Base-by-base conservation (phyloP, 306 rosid species). In the Cucurbita ficifolia region DNA sequence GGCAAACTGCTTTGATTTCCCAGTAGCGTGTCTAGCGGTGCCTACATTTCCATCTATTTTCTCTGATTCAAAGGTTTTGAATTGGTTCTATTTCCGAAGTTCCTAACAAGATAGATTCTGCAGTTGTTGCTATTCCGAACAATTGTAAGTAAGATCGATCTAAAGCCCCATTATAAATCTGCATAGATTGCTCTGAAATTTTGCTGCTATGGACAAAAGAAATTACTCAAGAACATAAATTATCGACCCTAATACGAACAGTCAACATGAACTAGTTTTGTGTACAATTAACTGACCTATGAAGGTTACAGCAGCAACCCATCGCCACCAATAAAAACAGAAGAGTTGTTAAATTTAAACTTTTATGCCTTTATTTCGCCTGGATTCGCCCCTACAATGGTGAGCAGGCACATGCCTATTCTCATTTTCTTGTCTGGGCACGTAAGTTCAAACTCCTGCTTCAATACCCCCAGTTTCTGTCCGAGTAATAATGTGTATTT, bases 401-500 rank as follows among this genome's bases (percentile, higher is more conserved):
- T 65, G 42, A n/a, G 78, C 48, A 86, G 86, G 22, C n/a, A n/a
- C n/a, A n/a, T n/a, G n/a, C n/a, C n/a, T n/a, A n/a, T n/a, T n/a
- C n/a, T n/a, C n/a, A n/a, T n/a, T n/a, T n/a, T n/a, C n/a, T n/a
- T n/a, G n/a, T n/a, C n/a, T n/a, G n/a, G n/a, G n/a, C n/a, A n/a
- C n/a, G 81, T 50, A 0, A 81, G 69, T 18, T 76, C 70, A 7
- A 49, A 38, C n/a, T 80, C 63, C 14, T 77, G 72, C 29, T 2
- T 73, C n/a, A 10, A 91, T 82, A 81, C 89, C 88, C n/a, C 74
- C 78, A 3, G 81, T 81, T 84, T 88, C 86, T 48, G 97, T 88
- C 99, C 99, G n/a, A n/a, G n/a, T n/a, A n/a, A n/a, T n/a, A n/a
- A n/a, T n/a, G n/a, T n/a, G n/a, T n/a, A n/a, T n/a, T n/a, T n/a